These are phyloP conservation scores for Pestalotiopsis fici DNA, from an alignment of 2,329 filamentous ascomycete genomes.

Conservation along the genomic window DNA sequence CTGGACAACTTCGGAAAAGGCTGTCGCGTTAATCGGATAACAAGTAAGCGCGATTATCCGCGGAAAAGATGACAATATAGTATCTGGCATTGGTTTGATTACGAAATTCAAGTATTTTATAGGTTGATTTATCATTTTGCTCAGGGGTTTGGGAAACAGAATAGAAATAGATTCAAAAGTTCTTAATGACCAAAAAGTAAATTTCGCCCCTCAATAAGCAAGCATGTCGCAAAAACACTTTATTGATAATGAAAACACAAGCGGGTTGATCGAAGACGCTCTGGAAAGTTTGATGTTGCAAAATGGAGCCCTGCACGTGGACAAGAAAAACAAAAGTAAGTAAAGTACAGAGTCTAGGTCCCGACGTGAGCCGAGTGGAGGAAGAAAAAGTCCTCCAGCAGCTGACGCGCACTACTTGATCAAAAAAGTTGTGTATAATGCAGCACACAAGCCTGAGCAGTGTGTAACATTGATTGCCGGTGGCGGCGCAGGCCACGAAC, in stretches of 20 bases:
- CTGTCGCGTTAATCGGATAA: neutral
- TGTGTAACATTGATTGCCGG: conserved; percentile 23
- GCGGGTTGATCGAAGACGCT: neutral
- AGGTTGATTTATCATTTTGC: neutral
- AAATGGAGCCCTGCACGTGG: neutral
- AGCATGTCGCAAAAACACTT: neutral
- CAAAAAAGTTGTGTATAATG: neutral
- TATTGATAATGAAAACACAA: neutral
- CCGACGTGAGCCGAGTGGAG: neutral
- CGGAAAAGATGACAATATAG: neutral
- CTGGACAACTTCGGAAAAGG: neutral
- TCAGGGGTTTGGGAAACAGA: neutral
- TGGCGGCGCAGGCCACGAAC: conserved; percentile 27
- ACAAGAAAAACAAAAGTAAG: neutral
- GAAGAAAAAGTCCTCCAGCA: neutral
- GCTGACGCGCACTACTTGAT: neutral
- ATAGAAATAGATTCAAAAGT: neutral
- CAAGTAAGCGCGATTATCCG: neutral
- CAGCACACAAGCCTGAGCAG: too few relatives aligned
- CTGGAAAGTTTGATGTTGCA: neutral
- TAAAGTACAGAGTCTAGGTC: neutral
- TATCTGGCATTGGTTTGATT: neutral
- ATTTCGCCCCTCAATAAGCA: neutral
- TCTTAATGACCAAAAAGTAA: neutral
- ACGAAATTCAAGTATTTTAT: neutral